These are phyloP conservation scores for Flammula alnicola DNA, from an alignment of 1,284 basidiomycete genomes.

Conservation along the genomic window DNA sequence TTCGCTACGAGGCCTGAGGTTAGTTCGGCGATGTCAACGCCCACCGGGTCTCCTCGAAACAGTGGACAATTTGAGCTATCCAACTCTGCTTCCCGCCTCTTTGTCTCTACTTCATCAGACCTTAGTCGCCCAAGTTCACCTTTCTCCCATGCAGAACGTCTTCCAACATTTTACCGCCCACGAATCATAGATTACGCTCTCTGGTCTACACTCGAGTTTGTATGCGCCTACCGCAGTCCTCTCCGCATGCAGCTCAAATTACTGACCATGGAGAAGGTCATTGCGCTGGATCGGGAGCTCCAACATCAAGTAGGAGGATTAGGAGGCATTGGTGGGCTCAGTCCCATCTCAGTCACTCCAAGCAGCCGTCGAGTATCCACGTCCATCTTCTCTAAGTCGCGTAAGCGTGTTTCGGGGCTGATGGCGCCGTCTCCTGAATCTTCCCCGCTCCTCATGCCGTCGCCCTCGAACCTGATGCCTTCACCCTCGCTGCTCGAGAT, in stretches of 20 bases:
- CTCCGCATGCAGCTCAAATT: constrained; percentile 68
- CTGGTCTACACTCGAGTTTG: constrained; percentile 75
- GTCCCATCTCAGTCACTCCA: constrained; percentile 31
- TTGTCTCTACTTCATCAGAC: constrained; percentile 23
- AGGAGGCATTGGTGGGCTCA: constrained; percentile 21
- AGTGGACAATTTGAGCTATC: constrained; percentile 30
- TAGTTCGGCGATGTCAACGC: constrained; percentile 34
- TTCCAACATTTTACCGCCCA: constrained; percentile 42
- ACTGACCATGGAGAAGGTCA: constrained; percentile 65
- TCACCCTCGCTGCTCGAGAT: constrained; percentile 32
- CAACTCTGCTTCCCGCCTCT: constrained; percentile 19
- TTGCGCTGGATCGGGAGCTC: constrained; percentile 54
- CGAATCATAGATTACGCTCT: constrained; percentile 73
- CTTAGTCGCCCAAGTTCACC: constrained; percentile 22
- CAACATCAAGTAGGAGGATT: constrained; percentile 31
- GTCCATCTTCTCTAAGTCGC: constrained; percentile 50
- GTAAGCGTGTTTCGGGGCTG: constrained; percentile 41
- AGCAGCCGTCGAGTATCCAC: constrained; percentile 49
- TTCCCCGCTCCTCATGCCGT: constrained; percentile 46
- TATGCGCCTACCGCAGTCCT: constrained; percentile 66
- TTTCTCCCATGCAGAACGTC: constrained; percentile 21
- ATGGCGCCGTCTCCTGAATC: constrained; percentile 52
- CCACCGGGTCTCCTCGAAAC: constrained; percentile 32
- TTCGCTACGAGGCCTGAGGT: constrained; percentile 51
- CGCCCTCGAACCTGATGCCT: constrained; percentile 26